Evolutionary conservation across 2,329 filamentous ascomycete species (phyloP).

Genomic region (Sporothrix inflata): DNA sequence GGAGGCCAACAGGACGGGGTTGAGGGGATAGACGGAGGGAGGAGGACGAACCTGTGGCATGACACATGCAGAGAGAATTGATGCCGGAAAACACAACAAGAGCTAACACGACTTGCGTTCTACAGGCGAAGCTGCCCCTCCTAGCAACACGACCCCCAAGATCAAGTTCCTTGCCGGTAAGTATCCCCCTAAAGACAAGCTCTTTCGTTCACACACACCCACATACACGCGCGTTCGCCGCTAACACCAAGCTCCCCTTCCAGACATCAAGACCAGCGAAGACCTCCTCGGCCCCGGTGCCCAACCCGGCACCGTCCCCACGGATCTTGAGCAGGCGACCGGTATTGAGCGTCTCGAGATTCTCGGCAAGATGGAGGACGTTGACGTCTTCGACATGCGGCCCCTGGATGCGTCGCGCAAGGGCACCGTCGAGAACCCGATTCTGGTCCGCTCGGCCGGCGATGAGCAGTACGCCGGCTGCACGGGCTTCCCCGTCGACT

Average conservation of each 20-base stretch:
- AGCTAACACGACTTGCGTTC: constrained; percentile 29
- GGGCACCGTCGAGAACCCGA: constrained; percentile 88
- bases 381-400: constrained; percentile 98
- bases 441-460: constrained; percentile 86
- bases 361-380: constrained; percentile 97
- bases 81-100: not conserved
- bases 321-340: constrained; percentile 92
- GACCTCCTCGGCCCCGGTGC: constrained; percentile 88
- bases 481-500: constrained; percentile 92
- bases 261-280: constrained; percentile 81
- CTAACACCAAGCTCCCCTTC: constrained; percentile 6
- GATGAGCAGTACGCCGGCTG: constrained; percentile 97
- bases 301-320: constrained; percentile 79
- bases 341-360: constrained; percentile 99
- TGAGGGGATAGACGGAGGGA: not conserved
- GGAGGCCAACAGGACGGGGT: not conserved
- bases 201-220: not conserved
- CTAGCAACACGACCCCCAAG: constrained; percentile 39
- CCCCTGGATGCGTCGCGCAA: constrained; percentile 88
- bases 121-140: constrained; percentile 42
- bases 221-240: no score
- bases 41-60: not conserved
- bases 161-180: constrained; percentile 52
- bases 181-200: constrained; percentile 24
- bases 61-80: not conserved